Conservation (phyloP, 495 filamentous ascomycete genomes). For the Xanthoparmelia taractica region DNA sequence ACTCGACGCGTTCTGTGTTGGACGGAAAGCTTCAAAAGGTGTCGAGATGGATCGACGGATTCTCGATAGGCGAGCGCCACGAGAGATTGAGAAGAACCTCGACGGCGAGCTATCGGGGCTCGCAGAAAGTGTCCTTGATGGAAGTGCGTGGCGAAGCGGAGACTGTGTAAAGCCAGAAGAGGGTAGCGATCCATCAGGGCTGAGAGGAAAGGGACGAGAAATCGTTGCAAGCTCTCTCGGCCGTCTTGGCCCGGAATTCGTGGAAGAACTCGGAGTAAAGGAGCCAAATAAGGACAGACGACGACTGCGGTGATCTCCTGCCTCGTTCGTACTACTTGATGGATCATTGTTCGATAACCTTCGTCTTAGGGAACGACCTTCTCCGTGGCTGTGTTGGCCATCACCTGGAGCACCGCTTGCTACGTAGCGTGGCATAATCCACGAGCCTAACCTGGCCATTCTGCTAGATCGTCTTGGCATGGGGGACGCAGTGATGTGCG, state of each 20-base stretch:
- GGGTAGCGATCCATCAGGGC: slow-evolving; percentile 24
- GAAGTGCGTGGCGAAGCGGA: slow-evolving; percentile 16
- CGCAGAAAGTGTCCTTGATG: slow-evolving; percentile 4
- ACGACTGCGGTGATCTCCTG: slow-evolving; percentile 13
- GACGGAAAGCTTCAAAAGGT: slow-evolving; percentile 30
- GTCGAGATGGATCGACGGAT: slow-evolving; percentile 32
- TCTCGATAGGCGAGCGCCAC: slow-evolving; percentile 31
- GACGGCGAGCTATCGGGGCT: neutral
- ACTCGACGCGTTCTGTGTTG: slow-evolving; percentile 22
- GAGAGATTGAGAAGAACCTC: slow-evolving; percentile 6
- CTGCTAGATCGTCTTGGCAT: slow-evolving; percentile 43
- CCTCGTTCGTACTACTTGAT: neutral
- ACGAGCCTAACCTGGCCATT: slow-evolving; percentile 45
- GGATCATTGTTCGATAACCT: slow-evolving; percentile 18
- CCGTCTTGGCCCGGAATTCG: slow-evolving; percentile 24
- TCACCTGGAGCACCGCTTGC: slow-evolving; percentile 40
- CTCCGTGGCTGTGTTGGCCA: slow-evolving; percentile 42
- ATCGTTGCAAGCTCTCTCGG: slow-evolving; percentile 26
- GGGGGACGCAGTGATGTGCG: slow-evolving; percentile 28
- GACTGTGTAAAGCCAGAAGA: slow-evolving; percentile 19
- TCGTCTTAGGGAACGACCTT: slow-evolving; percentile 43
- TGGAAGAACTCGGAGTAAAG: slow-evolving; percentile 25
- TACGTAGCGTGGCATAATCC: slow-evolving; percentile 44
- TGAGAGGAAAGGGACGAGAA: slow-evolving; percentile 27
- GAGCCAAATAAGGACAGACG: slow-evolving; percentile 27